These are phyloP conservation scores for Dactylellina leptospora DNA, from an alignment of 2,329 filamentous ascomycete genomes.

Conservation along the genomic window DNA sequence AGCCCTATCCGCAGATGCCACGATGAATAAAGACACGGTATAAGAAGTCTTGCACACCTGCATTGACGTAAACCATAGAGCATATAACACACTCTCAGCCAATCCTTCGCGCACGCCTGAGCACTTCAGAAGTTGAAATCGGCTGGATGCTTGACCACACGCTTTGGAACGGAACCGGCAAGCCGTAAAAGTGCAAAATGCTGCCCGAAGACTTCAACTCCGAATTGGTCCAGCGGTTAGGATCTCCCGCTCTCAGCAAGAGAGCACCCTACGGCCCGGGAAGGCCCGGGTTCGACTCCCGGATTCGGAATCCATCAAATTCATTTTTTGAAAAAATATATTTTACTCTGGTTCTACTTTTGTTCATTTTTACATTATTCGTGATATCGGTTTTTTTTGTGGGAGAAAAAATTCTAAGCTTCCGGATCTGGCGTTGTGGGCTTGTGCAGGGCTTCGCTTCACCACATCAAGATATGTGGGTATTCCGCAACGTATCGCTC, in stretches of 20 bases:
- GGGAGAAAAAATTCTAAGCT: conserved; percentile 7
- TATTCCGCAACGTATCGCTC: too few relatives aligned
- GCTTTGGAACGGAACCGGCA: not conserved
- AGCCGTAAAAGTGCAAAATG: conserved; percentile 9
- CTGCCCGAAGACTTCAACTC: conserved; percentile 14
- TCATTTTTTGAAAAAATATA: too few relatives aligned
- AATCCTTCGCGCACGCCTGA: not conserved
- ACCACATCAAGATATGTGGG: too few relatives aligned
- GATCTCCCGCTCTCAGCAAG: conserved; percentile 27
- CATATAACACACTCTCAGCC: too few relatives aligned
- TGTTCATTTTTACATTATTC: not conserved
- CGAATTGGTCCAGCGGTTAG: conserved; percentile 40
- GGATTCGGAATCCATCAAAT: conserved; percentile 13
- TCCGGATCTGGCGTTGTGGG: not conserved
- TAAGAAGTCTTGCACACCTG: too few relatives aligned
- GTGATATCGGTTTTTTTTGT: not conserved
- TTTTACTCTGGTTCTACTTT: conserved; percentile 3
- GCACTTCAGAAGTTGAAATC: not conserved
- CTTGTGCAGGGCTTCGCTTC: too few relatives aligned
- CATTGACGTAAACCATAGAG: too few relatives aligned
- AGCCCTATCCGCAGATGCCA: conserved; percentile 16
- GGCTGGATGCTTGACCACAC: not conserved
- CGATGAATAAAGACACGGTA: not conserved
- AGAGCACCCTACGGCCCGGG: conserved; percentile 2
- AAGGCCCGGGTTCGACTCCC: conserved; percentile 40